Conservation (phyloP, 495 filamentous ascomycete genomes). For the Aspergillus bridgeri region DNA sequence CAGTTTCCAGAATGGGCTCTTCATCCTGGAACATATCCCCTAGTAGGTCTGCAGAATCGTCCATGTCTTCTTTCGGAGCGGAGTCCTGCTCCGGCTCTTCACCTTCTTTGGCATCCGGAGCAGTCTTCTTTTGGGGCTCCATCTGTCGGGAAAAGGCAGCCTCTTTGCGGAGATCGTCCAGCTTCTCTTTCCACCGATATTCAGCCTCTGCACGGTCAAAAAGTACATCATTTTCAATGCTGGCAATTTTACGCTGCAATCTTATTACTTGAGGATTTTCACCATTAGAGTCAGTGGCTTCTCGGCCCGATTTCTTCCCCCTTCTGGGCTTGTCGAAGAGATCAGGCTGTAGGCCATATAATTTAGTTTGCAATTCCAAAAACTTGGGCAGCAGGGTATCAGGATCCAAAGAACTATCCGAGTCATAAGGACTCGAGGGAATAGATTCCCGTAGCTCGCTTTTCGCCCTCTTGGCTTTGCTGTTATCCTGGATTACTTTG, state of each 20-base stretch:
- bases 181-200: constrained; percentile 64
- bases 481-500: constrained; percentile 21
- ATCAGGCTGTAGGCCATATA: constrained; percentile 72
- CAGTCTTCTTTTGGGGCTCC: constrained; percentile 23
- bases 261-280: constrained; percentile 54
- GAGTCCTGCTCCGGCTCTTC: constrained; percentile 46
- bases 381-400: constrained; percentile 76
- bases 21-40: constrained; percentile 66
- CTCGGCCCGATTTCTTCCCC: constrained; percentile 33
- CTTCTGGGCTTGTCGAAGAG: constrained; percentile 46
- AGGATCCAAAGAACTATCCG: constrained; percentile 57
- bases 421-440: constrained; percentile 34
- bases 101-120: constrained; percentile 19
- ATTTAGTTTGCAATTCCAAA: constrained; percentile 62
- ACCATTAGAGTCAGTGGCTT: constrained; percentile 19
- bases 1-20: constrained; percentile 26
- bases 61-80: constrained; percentile 40
- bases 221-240: constrained; percentile 78
- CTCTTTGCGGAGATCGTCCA: constrained; percentile 63
- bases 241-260: constrained; percentile 65
- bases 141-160: constrained; percentile 36
- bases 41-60: constrained; percentile 58
- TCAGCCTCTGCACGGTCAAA: constrained; percentile 80
- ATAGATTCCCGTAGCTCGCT: constrained; percentile 25
- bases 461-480: constrained; percentile 28